These are phyloP conservation scores for Backusella macrospora DNA, from an alignment of 192 early-diverging fungal genomes.

Conservation along the genomic window DNA sequence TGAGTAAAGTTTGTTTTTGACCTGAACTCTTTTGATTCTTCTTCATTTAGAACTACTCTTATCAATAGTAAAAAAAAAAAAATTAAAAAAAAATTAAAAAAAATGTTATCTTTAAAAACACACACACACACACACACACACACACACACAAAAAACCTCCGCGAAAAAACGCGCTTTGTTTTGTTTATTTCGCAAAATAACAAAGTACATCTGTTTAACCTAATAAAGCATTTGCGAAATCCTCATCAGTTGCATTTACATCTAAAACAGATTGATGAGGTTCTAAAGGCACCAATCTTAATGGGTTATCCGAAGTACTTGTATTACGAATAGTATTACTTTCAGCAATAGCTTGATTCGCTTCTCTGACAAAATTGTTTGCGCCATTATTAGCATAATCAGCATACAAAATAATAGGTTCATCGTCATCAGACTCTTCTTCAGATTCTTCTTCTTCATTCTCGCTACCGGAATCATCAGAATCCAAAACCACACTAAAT, in stretches of 20 bases:
- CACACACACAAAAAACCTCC: background rate
- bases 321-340: background rate
- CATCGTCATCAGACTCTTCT: background rate
- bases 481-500: background rate
- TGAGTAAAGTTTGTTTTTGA: background rate
- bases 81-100: background rate
- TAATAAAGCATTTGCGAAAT: background rate
- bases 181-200: background rate
- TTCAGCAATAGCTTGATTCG: background rate
- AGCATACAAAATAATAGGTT: no score
- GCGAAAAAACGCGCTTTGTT: background rate
- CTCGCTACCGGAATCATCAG: background rate
- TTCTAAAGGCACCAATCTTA: background rate
- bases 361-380: no score
- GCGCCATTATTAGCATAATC: background rate
- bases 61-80: background rate
- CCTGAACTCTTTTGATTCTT: background rate
- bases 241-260: slow-evolving; percentile 1
- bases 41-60: background rate
- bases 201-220: no score
- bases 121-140: background rate
- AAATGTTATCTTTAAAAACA: background rate
- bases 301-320: background rate
- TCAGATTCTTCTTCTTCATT: background rate
- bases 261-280: background rate